phyloP scores from a whole-genome alignment of 495 filamentous ascomycete genomes.

The Penicillium samsonianum region DNA sequence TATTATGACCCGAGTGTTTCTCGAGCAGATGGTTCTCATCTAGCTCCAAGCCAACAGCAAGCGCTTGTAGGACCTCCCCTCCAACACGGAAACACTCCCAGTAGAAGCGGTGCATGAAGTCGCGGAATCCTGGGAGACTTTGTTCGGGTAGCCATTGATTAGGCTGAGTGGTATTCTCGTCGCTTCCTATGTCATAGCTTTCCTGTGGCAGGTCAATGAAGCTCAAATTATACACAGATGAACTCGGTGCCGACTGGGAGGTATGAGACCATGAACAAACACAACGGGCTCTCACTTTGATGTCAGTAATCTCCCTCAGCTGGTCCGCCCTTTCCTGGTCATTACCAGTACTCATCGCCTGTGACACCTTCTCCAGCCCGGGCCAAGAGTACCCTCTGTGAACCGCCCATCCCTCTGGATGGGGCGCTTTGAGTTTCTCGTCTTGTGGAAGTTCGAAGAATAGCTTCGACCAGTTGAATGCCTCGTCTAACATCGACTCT shows the following conservation, averaged over 20 bases:
- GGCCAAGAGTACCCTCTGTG: slow-evolving; percentile 69
- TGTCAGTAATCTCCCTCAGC: slow-evolving; percentile 39
- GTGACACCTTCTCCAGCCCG: slow-evolving; percentile 65
- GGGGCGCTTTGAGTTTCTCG: slow-evolving; percentile 57
- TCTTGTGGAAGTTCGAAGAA: slow-evolving; percentile 49
- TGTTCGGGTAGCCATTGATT: slow-evolving; percentile 67
- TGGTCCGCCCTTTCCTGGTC: slow-evolving; percentile 37
- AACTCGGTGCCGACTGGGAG: not conserved
- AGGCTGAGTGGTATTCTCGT: slow-evolving; percentile 53
- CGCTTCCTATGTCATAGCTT: slow-evolving; percentile 67
- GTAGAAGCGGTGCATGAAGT: slow-evolving; percentile 60
- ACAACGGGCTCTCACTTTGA: slow-evolving; percentile 33
- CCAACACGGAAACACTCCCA: slow-evolving; percentile 48
- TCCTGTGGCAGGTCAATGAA: slow-evolving; percentile 44
- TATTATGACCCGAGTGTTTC: slow-evolving; percentile 58
- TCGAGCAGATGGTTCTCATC: slow-evolving; percentile 52
- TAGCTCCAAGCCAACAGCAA: slow-evolving; percentile 52
- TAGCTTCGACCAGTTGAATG: slow-evolving; percentile 53
- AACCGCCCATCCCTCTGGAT: slow-evolving; percentile 56
- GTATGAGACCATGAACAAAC: not conserved
- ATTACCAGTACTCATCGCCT: slow-evolving; percentile 50
- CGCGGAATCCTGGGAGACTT: slow-evolving; percentile 58
- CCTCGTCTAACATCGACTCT: slow-evolving; percentile 48
- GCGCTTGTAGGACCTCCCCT: slow-evolving; percentile 52
- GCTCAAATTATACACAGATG: not conserved